These are phyloP conservation scores for Eucalyptus shirleyi DNA, from an alignment of 345 rosid genomes.

Conservation along the genomic window DNA sequence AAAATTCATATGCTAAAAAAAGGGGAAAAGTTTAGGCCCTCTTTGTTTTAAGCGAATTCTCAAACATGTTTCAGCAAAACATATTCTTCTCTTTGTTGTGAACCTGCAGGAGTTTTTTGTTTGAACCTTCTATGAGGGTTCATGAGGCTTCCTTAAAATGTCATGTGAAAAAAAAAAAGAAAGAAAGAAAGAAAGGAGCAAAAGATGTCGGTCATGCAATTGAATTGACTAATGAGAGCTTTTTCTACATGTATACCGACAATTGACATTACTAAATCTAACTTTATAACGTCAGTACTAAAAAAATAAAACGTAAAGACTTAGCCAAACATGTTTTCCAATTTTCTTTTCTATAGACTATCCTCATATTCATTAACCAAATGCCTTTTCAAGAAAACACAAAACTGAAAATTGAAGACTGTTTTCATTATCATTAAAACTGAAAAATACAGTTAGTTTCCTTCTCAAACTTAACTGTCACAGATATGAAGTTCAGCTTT, in stretches of 20 bases:
- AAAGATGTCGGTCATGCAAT: neutral
- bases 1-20: neutral
- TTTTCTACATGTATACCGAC: neutral
- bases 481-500: neutral
- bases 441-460: neutral
- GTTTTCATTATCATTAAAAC: neutral
- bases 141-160: neutral
- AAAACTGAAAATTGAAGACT: neutral
- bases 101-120: neutral
- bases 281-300: neutral
- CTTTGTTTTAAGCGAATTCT: neutral
- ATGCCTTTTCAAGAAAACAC: neutral
- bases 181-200: neutral
- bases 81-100: neutral
- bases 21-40: neutral
- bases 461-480: neutral
- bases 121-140: neutral
- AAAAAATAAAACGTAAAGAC: neutral
- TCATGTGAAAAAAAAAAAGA: neutral
- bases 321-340: neutral
- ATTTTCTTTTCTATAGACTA: neutral
- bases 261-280: neutral
- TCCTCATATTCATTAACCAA: neutral
- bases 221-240: neutral
- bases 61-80: neutral